phyloP scores from a whole-genome alignment of 371 early-diverging fungal genomes.

The Mucor velutinosus region DNA sequence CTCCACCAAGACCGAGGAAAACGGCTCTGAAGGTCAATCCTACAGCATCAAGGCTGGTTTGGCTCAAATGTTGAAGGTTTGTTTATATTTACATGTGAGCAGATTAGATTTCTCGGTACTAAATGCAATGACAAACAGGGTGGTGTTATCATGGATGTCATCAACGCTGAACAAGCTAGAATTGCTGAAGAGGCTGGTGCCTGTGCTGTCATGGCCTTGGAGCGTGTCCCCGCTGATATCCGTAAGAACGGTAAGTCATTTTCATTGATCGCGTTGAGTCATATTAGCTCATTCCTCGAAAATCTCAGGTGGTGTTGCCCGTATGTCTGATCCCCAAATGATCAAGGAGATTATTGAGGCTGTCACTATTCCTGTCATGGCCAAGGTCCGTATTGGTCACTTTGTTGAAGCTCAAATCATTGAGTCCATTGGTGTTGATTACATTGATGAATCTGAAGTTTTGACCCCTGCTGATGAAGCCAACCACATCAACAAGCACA shows the following conservation, averaged over 20 bases:
- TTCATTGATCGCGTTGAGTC: neutral
- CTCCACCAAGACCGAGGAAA: conserved; percentile 44
- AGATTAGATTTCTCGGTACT: neutral
- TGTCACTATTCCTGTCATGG: conserved; percentile 98
- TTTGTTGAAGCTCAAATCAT: conserved; percentile 98
- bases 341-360: conserved; percentile 94
- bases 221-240: conserved; percentile 98
- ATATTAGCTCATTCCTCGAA: neutral
- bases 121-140: conserved; percentile 56
- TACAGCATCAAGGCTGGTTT: conserved; percentile 91
- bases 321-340: conserved; percentile 98
- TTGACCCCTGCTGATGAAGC: conserved; percentile 94
- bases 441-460: conserved; percentile 97
- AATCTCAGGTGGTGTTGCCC: conserved; percentile 87
- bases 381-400: conserved; percentile 98
- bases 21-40: conserved; percentile 43
- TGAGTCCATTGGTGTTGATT: conserved; percentile 89
- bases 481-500: conserved; percentile 93
- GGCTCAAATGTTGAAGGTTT: conserved; percentile 97
- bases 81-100: neutral
- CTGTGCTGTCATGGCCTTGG: conserved; percentile 97
- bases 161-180: conserved; percentile 95
- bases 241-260: conserved; percentile 82
- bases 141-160: conserved; percentile 99
- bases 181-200: conserved; percentile 99